Evolutionary conservation across 257 asterid genomes (phyloP).

Genomic region (Rauvolfia tetraphylla): DNA sequence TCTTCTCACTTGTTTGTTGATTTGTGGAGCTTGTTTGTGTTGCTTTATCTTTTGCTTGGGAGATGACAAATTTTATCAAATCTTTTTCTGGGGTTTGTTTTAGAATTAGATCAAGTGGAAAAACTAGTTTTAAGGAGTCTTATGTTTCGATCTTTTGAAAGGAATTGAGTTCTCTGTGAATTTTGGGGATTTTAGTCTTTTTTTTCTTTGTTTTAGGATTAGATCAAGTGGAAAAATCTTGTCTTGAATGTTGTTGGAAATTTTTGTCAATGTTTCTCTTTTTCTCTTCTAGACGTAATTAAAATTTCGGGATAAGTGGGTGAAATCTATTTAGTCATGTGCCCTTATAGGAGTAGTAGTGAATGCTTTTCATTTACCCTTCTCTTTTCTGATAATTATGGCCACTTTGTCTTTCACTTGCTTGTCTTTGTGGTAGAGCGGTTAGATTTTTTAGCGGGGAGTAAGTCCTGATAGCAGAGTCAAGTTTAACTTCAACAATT

Average conservation of each 20-base stretch:
- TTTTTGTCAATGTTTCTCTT: not conserved
- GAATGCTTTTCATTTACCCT: not conserved
- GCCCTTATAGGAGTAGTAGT: not conserved
- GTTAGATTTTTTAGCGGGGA: conserved; percentile 1
- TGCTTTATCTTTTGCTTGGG: not conserved
- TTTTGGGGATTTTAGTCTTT: too few relatives aligned
- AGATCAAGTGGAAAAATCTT: too few relatives aligned
- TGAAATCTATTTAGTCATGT: not conserved
- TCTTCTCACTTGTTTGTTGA: not conserved
- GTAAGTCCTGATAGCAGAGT: too few relatives aligned
- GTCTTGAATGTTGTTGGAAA: not conserved
- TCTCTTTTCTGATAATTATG: not conserved
- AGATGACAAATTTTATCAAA: not conserved
- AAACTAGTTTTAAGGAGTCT: not conserved
- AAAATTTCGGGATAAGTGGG: not conserved
- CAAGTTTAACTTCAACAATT: too few relatives aligned
- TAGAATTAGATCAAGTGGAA: not conserved
- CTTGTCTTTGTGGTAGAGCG: not conserved
- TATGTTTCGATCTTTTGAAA: not conserved
- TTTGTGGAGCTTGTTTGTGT: not conserved
- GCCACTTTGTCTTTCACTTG: not conserved
- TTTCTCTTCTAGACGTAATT: not conserved
- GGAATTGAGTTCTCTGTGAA: not conserved
- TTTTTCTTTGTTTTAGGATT: too few relatives aligned
- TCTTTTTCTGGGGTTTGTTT: not conserved